phyloP scores from a whole-genome alignment of 805 yeast species.

The Candida succiphila region DNA sequence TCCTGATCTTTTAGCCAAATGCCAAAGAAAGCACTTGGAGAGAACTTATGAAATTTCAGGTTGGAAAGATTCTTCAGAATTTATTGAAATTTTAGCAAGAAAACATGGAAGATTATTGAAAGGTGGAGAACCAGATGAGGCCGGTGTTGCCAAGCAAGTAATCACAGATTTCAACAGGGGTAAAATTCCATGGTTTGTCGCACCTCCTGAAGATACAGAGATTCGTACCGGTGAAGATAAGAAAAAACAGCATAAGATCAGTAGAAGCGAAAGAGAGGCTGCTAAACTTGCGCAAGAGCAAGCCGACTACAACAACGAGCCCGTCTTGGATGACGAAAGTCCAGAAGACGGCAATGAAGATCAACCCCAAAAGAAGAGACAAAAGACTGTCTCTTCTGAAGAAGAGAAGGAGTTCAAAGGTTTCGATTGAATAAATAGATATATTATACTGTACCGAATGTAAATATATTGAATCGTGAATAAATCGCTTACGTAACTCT shows the following conservation, averaged over 20 bases:
- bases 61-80: conserved; percentile 72
- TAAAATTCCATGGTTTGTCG: conserved; percentile 94
- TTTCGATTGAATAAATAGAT: conserved; percentile 4
- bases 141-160: conserved; percentile 83
- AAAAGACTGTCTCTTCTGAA: conserved; percentile 2
- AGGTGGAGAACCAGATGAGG: conserved; percentile 97
- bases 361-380: conserved; percentile 8
- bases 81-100: conserved; percentile 83
- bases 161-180: conserved; percentile 95
- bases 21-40: conserved; percentile 84
- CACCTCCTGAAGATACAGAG: conserved; percentile 75
- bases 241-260: conserved; percentile 42
- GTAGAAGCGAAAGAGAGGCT: conserved; percentile 39
- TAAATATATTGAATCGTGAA: too few species aligned
- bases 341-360: conserved; percentile 16
- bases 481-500: too few species aligned
- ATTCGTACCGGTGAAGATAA: conserved; percentile 48
- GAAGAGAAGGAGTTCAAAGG: conserved; percentile 21
- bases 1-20: conserved; percentile 74
- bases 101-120: conserved; percentile 87
- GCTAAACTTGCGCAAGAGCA: conserved; percentile 20
- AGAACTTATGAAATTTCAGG: conserved; percentile 93
- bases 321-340: conserved; percentile 12
- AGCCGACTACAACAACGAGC: conserved; percentile 11
- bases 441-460: too few species aligned